A percentile compares a stretch with the other conserved stretches of the same genome.
Conservation (phyloP, 169 alveolate species). For the Cystoisospora suis region DNA sequence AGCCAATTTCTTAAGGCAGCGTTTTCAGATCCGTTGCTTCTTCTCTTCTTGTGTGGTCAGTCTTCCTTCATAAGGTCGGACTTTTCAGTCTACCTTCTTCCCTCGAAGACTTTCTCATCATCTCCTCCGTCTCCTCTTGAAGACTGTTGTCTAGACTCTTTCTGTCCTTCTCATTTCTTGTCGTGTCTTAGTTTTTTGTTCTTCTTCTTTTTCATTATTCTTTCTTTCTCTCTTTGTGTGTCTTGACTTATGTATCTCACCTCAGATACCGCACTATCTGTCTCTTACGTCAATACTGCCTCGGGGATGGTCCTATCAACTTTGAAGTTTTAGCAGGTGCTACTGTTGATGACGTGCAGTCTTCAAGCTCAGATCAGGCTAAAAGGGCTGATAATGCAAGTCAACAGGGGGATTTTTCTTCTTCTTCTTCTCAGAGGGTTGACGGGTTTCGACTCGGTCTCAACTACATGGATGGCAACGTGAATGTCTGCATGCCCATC, state of each 20-base stretch:
- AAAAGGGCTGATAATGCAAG: neutral
- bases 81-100: neutral
- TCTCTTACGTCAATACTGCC: constrained; percentile 66
- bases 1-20: too few relatives aligned
- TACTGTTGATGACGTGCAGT: neutral
- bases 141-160: neutral
- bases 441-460: constrained; percentile 60
- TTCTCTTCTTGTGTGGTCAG: neutral
- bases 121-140: neutral
- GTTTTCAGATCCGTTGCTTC: neutral
- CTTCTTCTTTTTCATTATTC: neutral
- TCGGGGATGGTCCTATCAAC: constrained; percentile 75
- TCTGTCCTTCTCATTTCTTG: neutral
- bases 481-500: constrained; percentile 69
- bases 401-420: too few relatives aligned
- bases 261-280: constrained; percentile 64
- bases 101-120: neutral
- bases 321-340: constrained; percentile 61
- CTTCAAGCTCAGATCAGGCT: neutral
- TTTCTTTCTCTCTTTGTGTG: neutral
- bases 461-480: constrained; percentile 82
- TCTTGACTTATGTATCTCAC: neutral
- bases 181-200: neutral
- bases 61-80: neutral
- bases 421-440: too few relatives aligned